Percentiles rank a stretch among this genome's conserved stretches.
Evolutionary conservation across 495 filamentous ascomycete genomes (phyloP).

Genomic region (Jackrogersella minutella): DNA sequence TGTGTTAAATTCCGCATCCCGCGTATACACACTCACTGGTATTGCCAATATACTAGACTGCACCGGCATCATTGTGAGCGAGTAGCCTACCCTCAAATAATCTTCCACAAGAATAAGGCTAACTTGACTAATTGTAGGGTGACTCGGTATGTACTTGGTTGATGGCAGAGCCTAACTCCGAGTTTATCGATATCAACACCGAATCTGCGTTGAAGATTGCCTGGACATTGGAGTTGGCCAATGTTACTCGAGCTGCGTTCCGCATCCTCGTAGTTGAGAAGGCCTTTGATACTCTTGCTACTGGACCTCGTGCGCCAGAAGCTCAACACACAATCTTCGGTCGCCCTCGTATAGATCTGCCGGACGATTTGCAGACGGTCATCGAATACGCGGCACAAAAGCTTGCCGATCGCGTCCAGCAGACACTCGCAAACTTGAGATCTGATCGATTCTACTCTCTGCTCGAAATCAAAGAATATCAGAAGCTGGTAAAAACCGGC

Average conservation of each 20-base stretch:
- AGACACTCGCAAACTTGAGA: constrained; percentile 7
- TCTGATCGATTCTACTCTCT: constrained; percentile 19
- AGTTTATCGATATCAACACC: constrained; percentile 56
- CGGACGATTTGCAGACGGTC: constrained; percentile 43
- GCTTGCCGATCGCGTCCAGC: constrained; percentile 32
- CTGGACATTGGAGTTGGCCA: constrained; percentile 46
- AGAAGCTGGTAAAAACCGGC: constrained; percentile 12
- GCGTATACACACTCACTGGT: constrained; percentile 68
- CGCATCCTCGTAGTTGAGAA: constrained; percentile 55
- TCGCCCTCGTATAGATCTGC: constrained; percentile 32
- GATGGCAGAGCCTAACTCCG: constrained; percentile 49
- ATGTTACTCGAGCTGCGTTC: constrained; percentile 50
- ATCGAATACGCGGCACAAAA: constrained; percentile 44
- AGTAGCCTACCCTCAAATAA: background rate
- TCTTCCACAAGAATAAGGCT: background rate
- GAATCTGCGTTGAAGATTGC: constrained; percentile 55
- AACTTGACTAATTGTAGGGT: constrained; percentile 34
- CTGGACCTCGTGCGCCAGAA: background rate
- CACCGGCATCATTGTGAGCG: constrained; percentile 49
- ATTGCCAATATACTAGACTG: constrained; percentile 67
- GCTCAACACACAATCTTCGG: constrained; percentile 32
- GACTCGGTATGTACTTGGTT: constrained; percentile 50
- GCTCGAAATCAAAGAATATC: constrained; percentile 28
- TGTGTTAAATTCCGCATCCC: constrained; percentile 68
- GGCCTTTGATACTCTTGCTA: constrained; percentile 39